Percentiles rank a stretch among this genome's conserved stretches.
phyloP scores from a whole-genome alignment of 2,329 filamentous ascomycete species.

The Xenosphaeropsis pyriputrescens region DNA sequence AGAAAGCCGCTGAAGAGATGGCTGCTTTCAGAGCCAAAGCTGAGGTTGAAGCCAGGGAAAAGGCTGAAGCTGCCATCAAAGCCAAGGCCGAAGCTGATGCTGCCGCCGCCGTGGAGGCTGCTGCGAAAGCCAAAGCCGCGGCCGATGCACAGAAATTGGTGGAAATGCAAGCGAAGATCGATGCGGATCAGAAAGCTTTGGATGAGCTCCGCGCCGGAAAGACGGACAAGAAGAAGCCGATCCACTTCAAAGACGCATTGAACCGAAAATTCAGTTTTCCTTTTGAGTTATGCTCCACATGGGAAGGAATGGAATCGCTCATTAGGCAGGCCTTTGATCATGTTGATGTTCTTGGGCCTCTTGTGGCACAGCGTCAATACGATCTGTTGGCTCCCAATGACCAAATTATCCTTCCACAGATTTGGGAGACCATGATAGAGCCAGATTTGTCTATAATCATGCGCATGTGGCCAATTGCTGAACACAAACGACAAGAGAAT shows the following conservation, averaged over 20 bases:
- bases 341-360: conserved; percentile 60
- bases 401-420: conserved; percentile 67
- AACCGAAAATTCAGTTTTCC: conserved; percentile 88
- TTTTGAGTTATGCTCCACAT: conserved; percentile 71
- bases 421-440: conserved; percentile 72
- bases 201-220: conserved; percentile 7
- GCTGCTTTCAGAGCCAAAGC: conserved; percentile 28
- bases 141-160: conserved; percentile 5
- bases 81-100: conserved; percentile 26
- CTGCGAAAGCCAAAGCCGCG: conserved; percentile 20
- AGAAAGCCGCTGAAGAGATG: conserved; percentile 32
- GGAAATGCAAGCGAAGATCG: conserved; percentile 17
- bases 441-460: conserved; percentile 61
- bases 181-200: conserved; percentile 13
- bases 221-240: conserved; percentile 41
- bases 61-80: conserved; percentile 24
- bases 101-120: conserved; percentile 30
- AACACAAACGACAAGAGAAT: conserved; percentile 19
- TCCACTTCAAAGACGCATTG: conserved; percentile 84
- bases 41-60: conserved; percentile 31
- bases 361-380: conserved; percentile 67
- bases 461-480: conserved; percentile 50
- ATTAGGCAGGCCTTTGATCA: conserved; percentile 76
- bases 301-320: conserved; percentile 80
- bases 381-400: conserved; percentile 67